Conservation (phyloP, 176 grass and related monocot genomes). For the Oryza nivara region DNA sequence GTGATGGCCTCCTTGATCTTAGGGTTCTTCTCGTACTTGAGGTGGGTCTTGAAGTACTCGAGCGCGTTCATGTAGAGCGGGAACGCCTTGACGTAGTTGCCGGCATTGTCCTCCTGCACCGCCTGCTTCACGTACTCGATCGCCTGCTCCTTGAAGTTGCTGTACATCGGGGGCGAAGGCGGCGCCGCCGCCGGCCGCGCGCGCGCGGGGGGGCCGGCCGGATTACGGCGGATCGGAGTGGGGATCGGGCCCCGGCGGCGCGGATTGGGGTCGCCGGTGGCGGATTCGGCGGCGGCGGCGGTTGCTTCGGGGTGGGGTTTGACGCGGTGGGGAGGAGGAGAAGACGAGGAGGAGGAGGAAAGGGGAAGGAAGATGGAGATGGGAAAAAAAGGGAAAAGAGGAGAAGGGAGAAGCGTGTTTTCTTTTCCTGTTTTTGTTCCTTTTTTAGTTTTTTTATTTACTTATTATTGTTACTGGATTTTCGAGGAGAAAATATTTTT, state of each 20-base stretch:
- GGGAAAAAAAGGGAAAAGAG: not conserved
- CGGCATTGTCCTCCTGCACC: constrained; percentile 96
- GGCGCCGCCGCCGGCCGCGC: constrained; percentile 5
- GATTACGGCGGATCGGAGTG: constrained; percentile 43
- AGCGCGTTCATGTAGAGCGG: constrained; percentile 99
- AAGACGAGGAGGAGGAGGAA: not conserved
- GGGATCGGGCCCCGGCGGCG: not conserved
- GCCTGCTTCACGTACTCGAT: constrained; percentile 99
- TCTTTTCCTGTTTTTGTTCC: not conserved
- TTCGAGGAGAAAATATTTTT: not conserved
- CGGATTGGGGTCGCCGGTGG: constrained; percentile 8
- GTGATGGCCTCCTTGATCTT: constrained; percentile 98
- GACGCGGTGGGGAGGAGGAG: constrained; percentile 47
- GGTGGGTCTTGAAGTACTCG: constrained; percentile 98
- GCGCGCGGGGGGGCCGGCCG: not conserved
- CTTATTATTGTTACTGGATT: not conserved
- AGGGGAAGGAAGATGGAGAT: constrained; percentile 43
- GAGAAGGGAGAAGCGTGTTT: constrained; percentile 47
- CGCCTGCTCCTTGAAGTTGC: constrained; percentile 99
- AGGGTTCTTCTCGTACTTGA: constrained; percentile 99
- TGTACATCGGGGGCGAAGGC: constrained; percentile 71
- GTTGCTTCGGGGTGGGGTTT: constrained; percentile 60
- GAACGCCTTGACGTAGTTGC: constrained; percentile 97
- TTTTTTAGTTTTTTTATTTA: not conserved
- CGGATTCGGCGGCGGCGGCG: constrained; percentile 7